Base-by-base conservation (phyloP, 805 yeast genomes). In the Zygosaccharomyces bisporus region DNA sequence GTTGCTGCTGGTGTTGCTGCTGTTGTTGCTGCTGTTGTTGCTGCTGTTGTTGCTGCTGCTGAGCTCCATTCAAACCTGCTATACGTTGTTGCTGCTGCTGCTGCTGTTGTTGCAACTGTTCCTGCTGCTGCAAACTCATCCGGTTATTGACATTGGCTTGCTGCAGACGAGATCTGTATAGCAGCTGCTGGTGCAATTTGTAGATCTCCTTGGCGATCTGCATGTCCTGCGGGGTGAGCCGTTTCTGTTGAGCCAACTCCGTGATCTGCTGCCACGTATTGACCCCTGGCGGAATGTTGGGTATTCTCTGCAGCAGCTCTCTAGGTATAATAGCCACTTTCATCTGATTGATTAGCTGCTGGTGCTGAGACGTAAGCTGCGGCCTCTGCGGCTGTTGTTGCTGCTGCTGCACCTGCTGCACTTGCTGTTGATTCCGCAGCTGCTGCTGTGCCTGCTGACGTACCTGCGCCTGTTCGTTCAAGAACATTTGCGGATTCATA, bases 231-330 rank as follows among this genome's bases (percentile, higher is more conserved):
- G 76, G 74, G 1, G 85, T 79, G 31, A 86, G 66, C 47, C 77
- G 70, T 47, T 78, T 79, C 50, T 76, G 74, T 51, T 78, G 76
- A 34, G 80, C 64, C 53, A 81, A 74, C 33, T 81, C 83, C 62
- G 81, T 78, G 21, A 87, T 79, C 58, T 81, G 86, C 17, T 79
- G 77, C 96, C 96, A 89, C 5, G 95, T 86, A 53, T 76, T 81
- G 21, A 81, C 81, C 39, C 80, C 83, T 10, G 82, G 81, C 0
- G 96, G 96, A 25, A 87, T 69, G 37, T 77, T 82, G 7, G 95
- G 95, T 37, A 87, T 75, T 55, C 77, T 77, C 42, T 75, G 71
- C 16, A 87, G 65, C 19, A 87, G 62, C 2, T 79, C 76, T 12
- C 76, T 76, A 0, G 95, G 95, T 40, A 89, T 86, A 3, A 86